These are phyloP conservation scores for Rhizopogon roseolus DNA, from an alignment of 768 basidiomycete species.

Conservation along the genomic window DNA sequence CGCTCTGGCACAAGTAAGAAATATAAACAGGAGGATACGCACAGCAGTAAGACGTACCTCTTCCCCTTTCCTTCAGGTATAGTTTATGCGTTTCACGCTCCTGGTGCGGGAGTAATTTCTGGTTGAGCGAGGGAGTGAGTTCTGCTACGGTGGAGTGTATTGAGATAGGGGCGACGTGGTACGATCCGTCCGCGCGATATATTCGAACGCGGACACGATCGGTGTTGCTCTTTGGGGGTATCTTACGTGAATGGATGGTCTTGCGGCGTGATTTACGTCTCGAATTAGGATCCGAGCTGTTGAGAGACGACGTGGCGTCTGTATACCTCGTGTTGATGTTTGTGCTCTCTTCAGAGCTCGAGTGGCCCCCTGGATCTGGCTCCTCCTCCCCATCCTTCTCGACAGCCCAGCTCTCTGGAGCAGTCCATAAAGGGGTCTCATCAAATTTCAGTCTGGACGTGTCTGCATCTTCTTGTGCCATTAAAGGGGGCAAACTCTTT, in stretches of 20 bases:
- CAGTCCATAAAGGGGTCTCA: conserved; percentile 45
- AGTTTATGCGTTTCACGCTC: conserved; percentile 59
- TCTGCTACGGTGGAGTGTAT: conserved; percentile 64
- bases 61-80: conserved; percentile 71
- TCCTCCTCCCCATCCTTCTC: conserved; percentile 40
- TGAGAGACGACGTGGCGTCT: conserved; percentile 10
- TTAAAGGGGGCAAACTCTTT: conserved; percentile 31
- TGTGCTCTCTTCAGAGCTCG: conserved; percentile 36
- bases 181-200: conserved; percentile 68
- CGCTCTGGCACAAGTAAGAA: conserved; percentile 53
- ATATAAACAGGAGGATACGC: background rate
- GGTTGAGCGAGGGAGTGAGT: conserved; percentile 56
- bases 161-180: conserved; percentile 63
- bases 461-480: conserved; percentile 7
- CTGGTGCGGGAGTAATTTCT: conserved; percentile 45
- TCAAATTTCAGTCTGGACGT: conserved; percentile 5
- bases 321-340: conserved; percentile 12
- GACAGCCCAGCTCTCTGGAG: conserved; percentile 79
- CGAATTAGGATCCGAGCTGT: conserved; percentile 4
- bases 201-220: conserved; percentile 63
- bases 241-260: conserved; percentile 15
- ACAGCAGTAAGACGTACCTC: conserved; percentile 44
- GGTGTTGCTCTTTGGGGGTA: conserved; percentile 9
- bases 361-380: conserved; percentile 32
- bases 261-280: conserved; percentile 22